These are phyloP conservation scores for Hypomyces perniciosus DNA, from an alignment of 2,329 filamentous ascomycete species.

Conservation along the genomic window DNA sequence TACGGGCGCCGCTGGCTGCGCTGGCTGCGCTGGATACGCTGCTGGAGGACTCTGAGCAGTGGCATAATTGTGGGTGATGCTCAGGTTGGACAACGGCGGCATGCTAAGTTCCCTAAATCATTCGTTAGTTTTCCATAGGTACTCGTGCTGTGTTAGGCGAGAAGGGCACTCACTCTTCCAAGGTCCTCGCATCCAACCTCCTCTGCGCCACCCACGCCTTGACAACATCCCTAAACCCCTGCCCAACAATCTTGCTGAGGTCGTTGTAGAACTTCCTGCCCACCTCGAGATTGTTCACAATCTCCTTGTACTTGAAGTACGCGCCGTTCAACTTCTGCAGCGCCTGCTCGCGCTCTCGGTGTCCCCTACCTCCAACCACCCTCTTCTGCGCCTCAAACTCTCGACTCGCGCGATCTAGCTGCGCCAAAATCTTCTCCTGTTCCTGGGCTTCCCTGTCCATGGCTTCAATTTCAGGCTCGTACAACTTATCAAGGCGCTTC, in stretches of 20 bases:
- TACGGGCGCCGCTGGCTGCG: conserved; percentile 4
- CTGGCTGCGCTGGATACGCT: conserved; percentile 27
- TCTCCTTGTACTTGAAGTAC: conserved; percentile 94
- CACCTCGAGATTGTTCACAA: conserved; percentile 83
- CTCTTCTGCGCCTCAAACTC: conserved; percentile 70
- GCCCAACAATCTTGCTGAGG: conserved; percentile 75
- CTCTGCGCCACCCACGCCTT: conserved; percentile 75
- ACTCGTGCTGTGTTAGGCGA: not conserved
- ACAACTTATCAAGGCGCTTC: conserved; percentile 64
- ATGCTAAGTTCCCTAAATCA: conserved; percentile 43
- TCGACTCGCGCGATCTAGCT: conserved; percentile 68
- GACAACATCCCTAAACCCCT: conserved; percentile 70
- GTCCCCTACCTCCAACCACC: conserved; percentile 53
- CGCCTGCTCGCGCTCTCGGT: conserved; percentile 74
- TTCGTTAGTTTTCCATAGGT: conserved; percentile 9
- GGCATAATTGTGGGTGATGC: conserved; percentile 26
- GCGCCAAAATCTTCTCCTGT: conserved; percentile 64
- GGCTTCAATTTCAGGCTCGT: conserved; percentile 70
- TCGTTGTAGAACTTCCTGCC: conserved; percentile 98
- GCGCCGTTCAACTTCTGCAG: conserved; percentile 85
- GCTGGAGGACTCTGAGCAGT: conserved; percentile 31
- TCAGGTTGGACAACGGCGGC: conserved; percentile 43
- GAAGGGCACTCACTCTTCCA: conserved; percentile 60
- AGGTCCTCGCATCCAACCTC: conserved; percentile 68
- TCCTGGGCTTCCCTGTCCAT: conserved; percentile 67